These are phyloP conservation scores for Euphorbia celastroides DNA, from an alignment of 441 rosid species.

Conservation along the genomic window DNA sequence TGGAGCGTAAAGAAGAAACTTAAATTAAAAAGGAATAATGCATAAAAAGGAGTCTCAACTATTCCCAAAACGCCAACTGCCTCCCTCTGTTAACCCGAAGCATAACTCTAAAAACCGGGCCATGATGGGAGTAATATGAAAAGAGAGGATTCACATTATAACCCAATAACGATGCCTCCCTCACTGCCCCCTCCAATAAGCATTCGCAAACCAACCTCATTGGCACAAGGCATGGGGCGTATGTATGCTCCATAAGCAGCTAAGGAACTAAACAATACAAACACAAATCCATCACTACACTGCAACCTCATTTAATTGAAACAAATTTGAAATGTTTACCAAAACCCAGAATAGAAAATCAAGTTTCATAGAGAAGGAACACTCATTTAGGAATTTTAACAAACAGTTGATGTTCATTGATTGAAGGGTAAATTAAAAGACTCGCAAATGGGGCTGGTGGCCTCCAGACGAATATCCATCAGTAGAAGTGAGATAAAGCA, in stretches of 20 bases:
- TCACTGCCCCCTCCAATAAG: conserved; percentile 86
- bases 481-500: conserved; percentile 76
- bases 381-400: neutral
- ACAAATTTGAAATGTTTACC: neutral
- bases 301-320: neutral
- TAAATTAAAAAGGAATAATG: too few species aligned
- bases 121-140: conserved; percentile 82
- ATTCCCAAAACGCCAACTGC: too few species aligned
- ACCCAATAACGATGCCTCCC: conserved; percentile 87
- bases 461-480: conserved; percentile 93
- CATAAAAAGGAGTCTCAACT: too few species aligned
- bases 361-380: neutral
- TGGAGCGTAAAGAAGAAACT: too few species aligned
- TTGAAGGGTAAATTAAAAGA: neutral
- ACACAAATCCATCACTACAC: conserved; percentile 6
- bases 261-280: conserved; percentile 49
- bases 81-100: conserved; percentile 57
- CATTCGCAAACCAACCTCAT: conserved; percentile 88
- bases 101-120: conserved; percentile 83
- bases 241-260: conserved; percentile 89
- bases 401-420: neutral
- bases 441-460: conserved; percentile 83
- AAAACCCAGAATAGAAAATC: neutral
- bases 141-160: conserved; percentile 67
- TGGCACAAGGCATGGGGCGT: conserved; percentile 81